Evolutionary conservation across 345 rosid species (phyloP), one percentile per base, ranked within the genome.

Genomic region (Punica granatum): DNA sequence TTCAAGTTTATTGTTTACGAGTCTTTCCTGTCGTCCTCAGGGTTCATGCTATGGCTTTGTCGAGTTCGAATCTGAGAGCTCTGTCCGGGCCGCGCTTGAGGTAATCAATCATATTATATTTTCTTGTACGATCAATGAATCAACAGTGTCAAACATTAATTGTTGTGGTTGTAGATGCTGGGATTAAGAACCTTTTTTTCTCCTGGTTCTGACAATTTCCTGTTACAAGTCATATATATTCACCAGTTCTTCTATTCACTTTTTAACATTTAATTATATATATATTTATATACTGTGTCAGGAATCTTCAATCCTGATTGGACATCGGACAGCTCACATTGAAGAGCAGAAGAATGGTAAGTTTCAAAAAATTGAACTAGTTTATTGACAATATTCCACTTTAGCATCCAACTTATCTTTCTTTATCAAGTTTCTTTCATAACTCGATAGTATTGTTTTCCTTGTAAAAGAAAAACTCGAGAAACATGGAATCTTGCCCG

Each of bases 31-130:
- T 36, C 60, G 48, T 25, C 28, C n/a, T 48, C 69, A 73, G 72
- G 76, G 76, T 25, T 73, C 83, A 67, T 90, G 93, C 67, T 92
- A 85, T 35, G 98, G 93, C 28, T 92, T 92, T 68, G 93, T 92
- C 59, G 92, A 92, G 64, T 92, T 79, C 39, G 93, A 88, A 67
- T 72, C 93, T 65, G 82, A 78, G 76, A 75, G 79, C 73, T 80
- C 97, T 6, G 74, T 85, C 86, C 81, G 75, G 68, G 73, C 70
- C 58, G 98, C 92, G 35, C 72, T 86, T 72, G 66, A 78, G 97
- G 98, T 90, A 76, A 35, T 59, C 34, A 16, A n/a, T n/a, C n/a
- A 41, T 49, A 12, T 58, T 32, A 26, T 56, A 18, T 32, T 56
- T 36, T 23, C 12, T 33, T 39, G 64, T 21, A 32, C 3, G 35